These are phyloP conservation scores for Fraxinus cuspidata DNA, from an alignment of 257 asterid genomes.

Conservation along the genomic window DNA sequence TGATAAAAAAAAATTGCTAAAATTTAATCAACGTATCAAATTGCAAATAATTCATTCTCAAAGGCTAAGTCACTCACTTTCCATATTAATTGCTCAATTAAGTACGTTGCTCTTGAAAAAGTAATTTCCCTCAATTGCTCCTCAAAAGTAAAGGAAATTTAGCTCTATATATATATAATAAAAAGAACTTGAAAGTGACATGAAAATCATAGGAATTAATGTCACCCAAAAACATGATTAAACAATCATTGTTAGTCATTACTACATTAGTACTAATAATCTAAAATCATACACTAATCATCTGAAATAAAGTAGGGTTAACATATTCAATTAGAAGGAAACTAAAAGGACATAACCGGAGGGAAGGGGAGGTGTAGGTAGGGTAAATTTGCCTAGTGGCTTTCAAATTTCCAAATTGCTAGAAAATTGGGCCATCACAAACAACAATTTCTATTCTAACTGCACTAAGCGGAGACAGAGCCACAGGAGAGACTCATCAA, in stretches of 20 bases:
- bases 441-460: constrained; percentile 26
- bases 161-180: not conserved
- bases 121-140: not conserved
- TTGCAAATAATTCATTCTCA: not conserved
- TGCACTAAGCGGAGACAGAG: constrained; percentile 55
- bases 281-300: constrained; percentile 19
- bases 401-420: constrained; percentile 3
- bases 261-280: constrained; percentile 34
- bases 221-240: constrained; percentile 22
- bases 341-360: not conserved
- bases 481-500: constrained; percentile 88
- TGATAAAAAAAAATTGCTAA: too few species aligned
- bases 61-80: not conserved
- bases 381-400: not conserved
- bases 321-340: not conserved
- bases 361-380: not conserved
- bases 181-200: constrained; percentile 3
- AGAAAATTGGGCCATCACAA: constrained; percentile 26
- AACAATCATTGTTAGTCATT: constrained; percentile 42
- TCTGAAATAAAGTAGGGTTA: not conserved
- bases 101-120: not conserved
- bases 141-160: not conserved
- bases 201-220: constrained; percentile 10
- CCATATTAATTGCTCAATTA: not conserved
- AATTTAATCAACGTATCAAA: too few species aligned